Evolutionary conservation across 2,329 filamentous ascomycete genomes (phyloP), one percentile per base, ranked within the genome.

Genomic region (Scedosporium boydii): DNA sequence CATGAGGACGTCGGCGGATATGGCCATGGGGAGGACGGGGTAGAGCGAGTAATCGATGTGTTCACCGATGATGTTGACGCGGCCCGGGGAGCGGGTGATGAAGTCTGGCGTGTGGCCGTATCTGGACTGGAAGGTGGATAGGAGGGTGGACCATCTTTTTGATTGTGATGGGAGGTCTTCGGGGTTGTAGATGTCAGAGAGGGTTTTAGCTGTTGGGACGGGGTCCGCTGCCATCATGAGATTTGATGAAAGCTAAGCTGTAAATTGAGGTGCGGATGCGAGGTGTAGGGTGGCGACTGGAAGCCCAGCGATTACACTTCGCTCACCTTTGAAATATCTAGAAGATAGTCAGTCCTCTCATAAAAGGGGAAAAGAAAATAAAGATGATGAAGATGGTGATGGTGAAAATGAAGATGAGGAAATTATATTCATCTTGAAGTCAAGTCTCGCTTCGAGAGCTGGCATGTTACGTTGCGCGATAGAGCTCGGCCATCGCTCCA

Each of bases 21-120:
- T 92, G 65, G 93, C 95, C 86, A 97, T 97, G 60, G 95, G 95
- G 26, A 99, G 82, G 64, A 97, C 93, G 68, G 95, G 88, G 80
- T 98, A 99, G 21, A 99, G 85, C 14, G 91, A 96, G 78, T 99
- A 99, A 79, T 99, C 95, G 70, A 99, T 96, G 78, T 99, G 95
- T 82, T 99, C 95, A 74, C 95, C 95, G 72, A 99, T 97, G 71
- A 99, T 95, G 78, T 98, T 98, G 67, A 99, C 95, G 67, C 95
- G 86, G 64, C 95, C 95, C 1, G 95, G 95, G 62, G 93, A 96
- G 66, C 95, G 87, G 9, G 93, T 85, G 21, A 98, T 86, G 70
- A 96, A 97, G 64, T 89, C 83, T 46, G 93, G 87, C 16, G 81
- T 77, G 60, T 85, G 81, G 68, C 86, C 87, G 75, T 93, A 96